These are phyloP conservation scores for Massarina eburnea DNA, from an alignment of 2,329 filamentous ascomycete species.

Conservation along the genomic window DNA sequence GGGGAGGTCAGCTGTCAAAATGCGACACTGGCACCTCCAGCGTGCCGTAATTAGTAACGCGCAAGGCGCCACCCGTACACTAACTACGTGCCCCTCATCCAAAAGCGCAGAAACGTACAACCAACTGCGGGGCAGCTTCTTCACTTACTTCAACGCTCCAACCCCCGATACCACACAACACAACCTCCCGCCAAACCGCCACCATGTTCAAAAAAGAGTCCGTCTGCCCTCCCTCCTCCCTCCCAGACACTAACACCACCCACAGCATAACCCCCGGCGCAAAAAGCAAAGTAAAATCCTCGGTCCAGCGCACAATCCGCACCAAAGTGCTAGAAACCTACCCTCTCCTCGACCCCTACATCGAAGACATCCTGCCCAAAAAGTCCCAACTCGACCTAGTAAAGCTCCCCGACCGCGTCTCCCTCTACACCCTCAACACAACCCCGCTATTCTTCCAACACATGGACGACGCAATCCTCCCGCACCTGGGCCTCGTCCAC, in stretches of 20 bases:
- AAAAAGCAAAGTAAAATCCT: slow-evolving; percentile 97
- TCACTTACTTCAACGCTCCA: neutral
- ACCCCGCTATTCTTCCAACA: slow-evolving; percentile 91
- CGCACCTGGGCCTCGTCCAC: slow-evolving; percentile 88
- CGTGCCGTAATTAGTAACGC: neutral
- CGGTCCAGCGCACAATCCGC: slow-evolving; percentile 84
- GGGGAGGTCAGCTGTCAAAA: too few relatives aligned
- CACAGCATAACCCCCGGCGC: slow-evolving; percentile 71
- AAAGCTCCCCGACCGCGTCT: slow-evolving; percentile 89
- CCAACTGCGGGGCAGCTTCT: slow-evolving; percentile 1
- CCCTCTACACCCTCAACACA: slow-evolving; percentile 79
- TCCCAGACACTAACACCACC: slow-evolving; percentile 2
- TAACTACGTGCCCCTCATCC: slow-evolving; percentile 1
- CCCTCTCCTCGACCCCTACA: slow-evolving; percentile 80
- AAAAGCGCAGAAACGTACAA: neutral
- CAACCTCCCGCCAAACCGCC: too few relatives aligned
- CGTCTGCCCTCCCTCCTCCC: neutral
- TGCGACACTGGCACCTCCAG: too few relatives aligned
- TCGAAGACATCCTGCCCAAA: slow-evolving; percentile 94
- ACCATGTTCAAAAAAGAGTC: slow-evolving; percentile 44
- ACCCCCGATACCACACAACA: neutral
- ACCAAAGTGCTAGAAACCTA: slow-evolving; percentile 80
- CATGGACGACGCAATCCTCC: slow-evolving; percentile 73
- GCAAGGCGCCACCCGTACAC: neutral
- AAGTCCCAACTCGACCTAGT: slow-evolving; percentile 87